Conservation (phyloP, 768 basidiomycete species). For the Baorangia bicolor region DNA sequence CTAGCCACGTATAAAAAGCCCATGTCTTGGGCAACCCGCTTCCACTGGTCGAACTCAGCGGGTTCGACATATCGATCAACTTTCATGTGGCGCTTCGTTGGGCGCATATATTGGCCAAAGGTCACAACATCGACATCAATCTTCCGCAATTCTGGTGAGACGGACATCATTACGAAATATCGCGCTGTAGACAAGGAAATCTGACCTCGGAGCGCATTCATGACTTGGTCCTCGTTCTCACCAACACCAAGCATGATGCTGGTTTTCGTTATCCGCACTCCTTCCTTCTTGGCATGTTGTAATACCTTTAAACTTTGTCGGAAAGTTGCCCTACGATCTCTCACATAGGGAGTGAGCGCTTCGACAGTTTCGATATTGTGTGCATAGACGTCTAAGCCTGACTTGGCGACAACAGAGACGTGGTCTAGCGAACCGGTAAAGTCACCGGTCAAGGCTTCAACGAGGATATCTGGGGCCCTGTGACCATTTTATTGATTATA, state of each 20-base stretch:
- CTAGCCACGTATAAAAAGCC: conserved; percentile 98
- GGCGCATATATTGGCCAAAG: conserved; percentile 99
- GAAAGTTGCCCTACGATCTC: conserved; percentile 92
- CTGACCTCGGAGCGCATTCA: conserved; percentile 80
- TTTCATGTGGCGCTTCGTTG: conserved; percentile 99
- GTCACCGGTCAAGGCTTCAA: conserved; percentile 95
- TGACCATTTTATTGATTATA: neutral
- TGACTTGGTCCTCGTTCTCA: conserved; percentile 79
- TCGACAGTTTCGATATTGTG: conserved; percentile 99
- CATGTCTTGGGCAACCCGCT: conserved; percentile 83
- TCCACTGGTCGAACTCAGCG: conserved; percentile 91
- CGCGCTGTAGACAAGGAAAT: conserved; percentile 1
- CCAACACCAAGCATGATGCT: conserved; percentile 99
- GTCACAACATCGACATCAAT: conserved; percentile 95
- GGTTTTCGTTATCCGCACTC: conserved; percentile 90
- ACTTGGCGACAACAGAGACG: conserved; percentile 81
- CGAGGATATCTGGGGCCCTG: conserved; percentile 92
- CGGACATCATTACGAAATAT: neutral
- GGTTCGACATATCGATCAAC: conserved; percentile 96
- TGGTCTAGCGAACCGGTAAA: conserved; percentile 78
- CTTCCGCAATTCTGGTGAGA: conserved; percentile 74
- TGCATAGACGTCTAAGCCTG: conserved; percentile 96
- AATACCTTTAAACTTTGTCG: conserved; percentile 80
- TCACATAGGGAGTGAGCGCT: conserved; percentile 88
- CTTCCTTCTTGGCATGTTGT: conserved; percentile 78